These are phyloP conservation scores for Suillus tomentosus DNA, from an alignment of 768 basidiomycete species.

Conservation along the genomic window DNA sequence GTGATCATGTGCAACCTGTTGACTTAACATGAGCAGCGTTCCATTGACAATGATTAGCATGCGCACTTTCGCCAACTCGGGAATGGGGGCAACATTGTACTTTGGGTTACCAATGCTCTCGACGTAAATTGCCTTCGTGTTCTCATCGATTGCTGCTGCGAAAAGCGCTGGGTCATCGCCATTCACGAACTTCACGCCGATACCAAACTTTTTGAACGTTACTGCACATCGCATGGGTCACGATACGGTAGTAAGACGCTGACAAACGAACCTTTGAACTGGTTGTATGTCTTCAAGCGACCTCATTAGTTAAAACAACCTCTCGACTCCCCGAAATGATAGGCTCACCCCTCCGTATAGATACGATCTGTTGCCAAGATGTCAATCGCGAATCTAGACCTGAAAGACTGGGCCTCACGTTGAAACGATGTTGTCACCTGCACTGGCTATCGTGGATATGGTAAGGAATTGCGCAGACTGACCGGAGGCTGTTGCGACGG, in stretches of 20 bases:
- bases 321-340: neutral
- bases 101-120: conserved; percentile 67
- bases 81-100: conserved; percentile 54
- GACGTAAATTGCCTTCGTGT: conserved; percentile 58
- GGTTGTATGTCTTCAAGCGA: conserved; percentile 53
- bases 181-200: conserved; percentile 54
- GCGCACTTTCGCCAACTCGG: conserved; percentile 54
- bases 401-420: conserved; percentile 37
- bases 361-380: conserved; percentile 38
- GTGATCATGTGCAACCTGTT: conserved; percentile 58
- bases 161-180: conserved; percentile 49
- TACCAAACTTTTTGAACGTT: conserved; percentile 55
- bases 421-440: conserved; percentile 69
- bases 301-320: neutral
- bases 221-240: conserved; percentile 33
- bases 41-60: neutral
- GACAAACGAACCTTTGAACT: conserved; percentile 52
- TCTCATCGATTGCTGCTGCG: conserved; percentile 56
- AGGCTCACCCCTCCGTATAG: conserved; percentile 59
- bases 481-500: conserved; percentile 57
- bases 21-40: neutral
- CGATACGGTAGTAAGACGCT: too few relatives aligned
- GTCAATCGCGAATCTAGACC: neutral
- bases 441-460: conserved; percentile 48
- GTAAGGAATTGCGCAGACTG: conserved; percentile 66